Evolutionary conservation across 2,329 filamentous ascomycete genomes (phyloP), one percentile per base, ranked within the genome.

Genomic region (Hymenoscyphus fraxineus): DNA sequence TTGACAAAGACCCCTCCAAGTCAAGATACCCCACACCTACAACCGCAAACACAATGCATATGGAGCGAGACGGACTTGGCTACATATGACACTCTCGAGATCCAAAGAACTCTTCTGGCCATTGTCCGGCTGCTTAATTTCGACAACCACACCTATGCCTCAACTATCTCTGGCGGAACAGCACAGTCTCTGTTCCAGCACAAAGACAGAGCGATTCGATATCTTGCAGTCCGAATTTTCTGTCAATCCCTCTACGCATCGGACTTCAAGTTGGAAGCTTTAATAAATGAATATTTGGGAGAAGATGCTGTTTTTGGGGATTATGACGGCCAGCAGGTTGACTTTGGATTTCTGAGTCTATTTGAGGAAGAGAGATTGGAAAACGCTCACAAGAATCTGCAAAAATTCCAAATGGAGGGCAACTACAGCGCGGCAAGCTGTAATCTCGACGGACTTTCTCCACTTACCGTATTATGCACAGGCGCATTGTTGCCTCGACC

Each of bases 221-320:
- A 93, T 76, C 81, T 98, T 66, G 89, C 93, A 15, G 84, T 96
- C 63, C 86, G 92, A 68, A 86, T 93, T 65, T 90, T 97, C 69
- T 93, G 89, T 73, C 82, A 92, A 67, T 86, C 92, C 64, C 85
- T 96, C 70, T 87, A 87, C 72, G 90, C 90, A 38, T 89, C 95
- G 3, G 95, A 99, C 76, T 81, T 83, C 68, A 91, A 91, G 67
- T 82, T 90, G 58, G 89, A 96, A 73, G 80, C 84, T 59, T 88
- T 96, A 75, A 78, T 96, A 39, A 78, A 80, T 59, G 81, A 85
- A 72, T 83, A 93, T 75, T 80, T 94, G 63, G 87, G 85, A 58
- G 79, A 70, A 54, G 85, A 85, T 39, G 80, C 84, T 27, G 80
- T 96, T 47, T 76, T 83, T 67, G 93, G 88, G 7, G 80, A 85